Conservation (phyloP, 163 green algal species). For the Trebouxiophyceae sp. region DNA sequence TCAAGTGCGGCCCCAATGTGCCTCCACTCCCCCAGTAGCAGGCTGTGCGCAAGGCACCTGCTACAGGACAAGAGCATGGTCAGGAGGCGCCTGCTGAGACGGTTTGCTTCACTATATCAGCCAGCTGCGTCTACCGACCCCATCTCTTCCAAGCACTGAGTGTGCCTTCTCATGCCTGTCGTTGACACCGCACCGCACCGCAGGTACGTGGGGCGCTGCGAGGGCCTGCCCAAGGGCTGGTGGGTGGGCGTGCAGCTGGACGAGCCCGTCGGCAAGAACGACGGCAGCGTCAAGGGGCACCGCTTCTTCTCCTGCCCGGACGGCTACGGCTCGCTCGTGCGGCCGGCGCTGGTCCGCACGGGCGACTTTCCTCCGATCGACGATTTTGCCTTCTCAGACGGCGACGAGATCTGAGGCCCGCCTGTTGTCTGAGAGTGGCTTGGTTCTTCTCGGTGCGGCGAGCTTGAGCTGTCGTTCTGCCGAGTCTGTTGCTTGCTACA, state of each 20-base stretch:
- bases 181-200: no score
- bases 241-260: constrained; percentile 96
- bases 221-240: constrained; percentile 73
- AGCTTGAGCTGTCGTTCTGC: no score
- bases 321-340: constrained; percentile 74
- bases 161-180: neutral
- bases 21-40: neutral
- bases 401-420: constrained; percentile 68
- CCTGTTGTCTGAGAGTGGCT: no score
- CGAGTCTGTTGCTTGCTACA: no score
- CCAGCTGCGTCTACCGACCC: no score
- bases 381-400: constrained; percentile 60
- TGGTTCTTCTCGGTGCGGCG: no score
- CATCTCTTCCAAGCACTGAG: neutral
- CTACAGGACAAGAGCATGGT: no score
- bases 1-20: constrained; percentile 44
- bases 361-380: constrained; percentile 83
- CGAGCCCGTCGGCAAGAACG: constrained; percentile 94
- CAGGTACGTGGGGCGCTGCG: constrained; percentile 70
- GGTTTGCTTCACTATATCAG: neutral
- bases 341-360: constrained; percentile 65
- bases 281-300: constrained; percentile 68
- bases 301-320: constrained; percentile 58
- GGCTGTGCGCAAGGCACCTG: no score
- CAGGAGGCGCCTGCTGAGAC: no score